These are phyloP conservation scores for Boeremia exigua DNA, from an alignment of 2,329 filamentous ascomycete genomes.

Conservation along the genomic window DNA sequence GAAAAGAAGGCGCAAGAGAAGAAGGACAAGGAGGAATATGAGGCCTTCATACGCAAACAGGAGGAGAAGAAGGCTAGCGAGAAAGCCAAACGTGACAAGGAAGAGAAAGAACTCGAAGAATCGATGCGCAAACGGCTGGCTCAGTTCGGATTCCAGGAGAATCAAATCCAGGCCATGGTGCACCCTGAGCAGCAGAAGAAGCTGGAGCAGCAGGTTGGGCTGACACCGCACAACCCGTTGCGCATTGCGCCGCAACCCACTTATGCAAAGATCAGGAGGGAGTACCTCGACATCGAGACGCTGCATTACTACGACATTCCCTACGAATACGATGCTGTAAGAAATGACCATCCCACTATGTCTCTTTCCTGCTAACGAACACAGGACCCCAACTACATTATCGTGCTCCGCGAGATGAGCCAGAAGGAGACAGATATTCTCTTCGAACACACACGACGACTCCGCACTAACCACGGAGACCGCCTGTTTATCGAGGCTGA, in stretches of 20 bases:
- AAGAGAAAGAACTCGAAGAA: constrained; percentile 52
- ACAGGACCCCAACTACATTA: constrained; percentile 55
- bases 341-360: constrained; percentile 21
- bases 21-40: constrained; percentile 52
- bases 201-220: constrained; percentile 42
- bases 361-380: constrained; percentile 6
- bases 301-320: constrained; percentile 56
- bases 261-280: constrained; percentile 56
- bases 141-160: constrained; percentile 54
- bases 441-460: constrained; percentile 57
- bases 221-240: constrained; percentile 41
- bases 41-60: constrained; percentile 50
- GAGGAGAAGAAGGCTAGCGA: constrained; percentile 51
- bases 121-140: constrained; percentile 54
- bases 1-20: constrained; percentile 50
- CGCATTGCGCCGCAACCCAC: constrained; percentile 48
- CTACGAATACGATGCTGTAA: constrained; percentile 56
- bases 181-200: constrained; percentile 53
- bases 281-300: constrained; percentile 55
- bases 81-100: constrained; percentile 48
- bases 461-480: constrained; percentile 41
- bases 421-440: constrained; percentile 56
- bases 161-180: constrained; percentile 57
- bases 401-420: constrained; percentile 58
- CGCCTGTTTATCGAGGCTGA: constrained; percentile 53